Evolutionary conservation across 805 yeast genomes (phyloP).

Genomic region (Yamadazyma philogaea): DNA sequence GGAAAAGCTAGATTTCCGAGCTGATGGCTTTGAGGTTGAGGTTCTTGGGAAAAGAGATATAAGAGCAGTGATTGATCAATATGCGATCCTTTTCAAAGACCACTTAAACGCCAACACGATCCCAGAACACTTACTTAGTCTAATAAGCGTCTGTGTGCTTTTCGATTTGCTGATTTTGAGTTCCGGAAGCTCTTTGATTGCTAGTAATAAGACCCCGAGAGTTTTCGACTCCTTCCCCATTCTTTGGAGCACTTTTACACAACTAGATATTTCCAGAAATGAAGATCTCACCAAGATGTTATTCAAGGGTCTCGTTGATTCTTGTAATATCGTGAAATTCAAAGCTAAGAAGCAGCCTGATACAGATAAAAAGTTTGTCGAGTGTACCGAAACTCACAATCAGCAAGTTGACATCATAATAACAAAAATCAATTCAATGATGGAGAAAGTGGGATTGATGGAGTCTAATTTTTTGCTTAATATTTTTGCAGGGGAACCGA

Average conservation of each 20-base stretch:
- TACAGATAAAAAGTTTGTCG: slow-evolving; percentile 14
- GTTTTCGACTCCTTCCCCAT: slow-evolving; percentile 32
- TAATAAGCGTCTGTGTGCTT: slow-evolving; percentile 25
- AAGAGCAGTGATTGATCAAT: slow-evolving; percentile 46
- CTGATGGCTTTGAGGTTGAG: slow-evolving; percentile 12
- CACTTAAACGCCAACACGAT: not conserved
- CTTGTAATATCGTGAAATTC: slow-evolving; percentile 9
- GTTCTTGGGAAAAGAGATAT: slow-evolving; percentile 42
- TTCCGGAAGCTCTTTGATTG: slow-evolving; percentile 22
- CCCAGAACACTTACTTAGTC: not conserved
- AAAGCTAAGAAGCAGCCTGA: slow-evolving; percentile 11
- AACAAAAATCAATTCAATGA: slow-evolving; percentile 18
- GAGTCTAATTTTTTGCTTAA: slow-evolving; percentile 24
- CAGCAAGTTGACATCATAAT: slow-evolving; percentile 23
- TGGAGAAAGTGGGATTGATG: slow-evolving; percentile 33
- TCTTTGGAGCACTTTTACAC: slow-evolving; percentile 22
- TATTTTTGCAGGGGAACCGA: slow-evolving; percentile 32
- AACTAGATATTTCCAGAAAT: slow-evolving; percentile 2
- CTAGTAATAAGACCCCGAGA: slow-evolving; percentile 21
- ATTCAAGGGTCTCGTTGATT: slow-evolving; percentile 3
- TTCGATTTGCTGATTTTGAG: slow-evolving; percentile 45
- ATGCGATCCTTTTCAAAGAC: slow-evolving; percentile 23
- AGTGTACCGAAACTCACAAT: slow-evolving; percentile 30
- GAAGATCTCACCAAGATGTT: not conserved
- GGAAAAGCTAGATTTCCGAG: slow-evolving; percentile 17